Evolutionary conservation across 2,329 filamentous ascomycete genomes (phyloP).

Genomic region (Ilyonectria sp.): DNA sequence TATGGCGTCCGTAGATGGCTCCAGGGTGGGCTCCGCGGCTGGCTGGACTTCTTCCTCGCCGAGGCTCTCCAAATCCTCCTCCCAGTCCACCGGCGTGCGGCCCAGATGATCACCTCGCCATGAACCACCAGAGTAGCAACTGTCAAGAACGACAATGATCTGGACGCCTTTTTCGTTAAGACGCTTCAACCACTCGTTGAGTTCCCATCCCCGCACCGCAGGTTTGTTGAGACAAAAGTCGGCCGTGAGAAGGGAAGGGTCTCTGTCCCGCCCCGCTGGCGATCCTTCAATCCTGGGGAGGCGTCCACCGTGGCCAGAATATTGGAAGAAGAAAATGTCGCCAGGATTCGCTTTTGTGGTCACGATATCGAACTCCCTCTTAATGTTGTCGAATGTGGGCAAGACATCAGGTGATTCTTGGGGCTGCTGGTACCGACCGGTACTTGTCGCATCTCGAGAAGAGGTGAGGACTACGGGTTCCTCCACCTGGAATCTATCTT

Average conservation of each 20-base stretch:
- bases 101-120: conserved; percentile 13
- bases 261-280: conserved; percentile 1
- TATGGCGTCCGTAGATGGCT: not conserved
- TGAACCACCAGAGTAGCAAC: conserved; percentile 25
- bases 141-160: conserved; percentile 27
- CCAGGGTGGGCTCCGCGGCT: not conserved
- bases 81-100: conserved; percentile 13
- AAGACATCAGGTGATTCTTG: not conserved
- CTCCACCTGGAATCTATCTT: not conserved
- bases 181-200: conserved; percentile 22
- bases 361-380: conserved; percentile 13
- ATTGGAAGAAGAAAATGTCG: conserved; percentile 32
- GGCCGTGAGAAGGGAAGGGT: conserved; percentile 24
- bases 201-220: conserved; percentile 26
- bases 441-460: not conserved
- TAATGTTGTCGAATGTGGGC: conserved; percentile 21
- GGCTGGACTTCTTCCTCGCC: not conserved
- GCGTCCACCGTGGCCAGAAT: conserved; percentile 23
- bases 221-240: conserved; percentile 20
- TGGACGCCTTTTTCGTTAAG: conserved; percentile 25
- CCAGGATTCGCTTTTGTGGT: not conserved
- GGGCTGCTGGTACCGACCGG: not conserved
- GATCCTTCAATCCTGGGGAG: not conserved
- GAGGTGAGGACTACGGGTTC: conserved; percentile 15
- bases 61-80: not conserved